Percentiles rank a stretch among this genome's conserved stretches.
Evolutionary conservation across 1,284 basidiomycete species (phyloP).

Genomic region (Filobasidium uniguttulatum): DNA sequence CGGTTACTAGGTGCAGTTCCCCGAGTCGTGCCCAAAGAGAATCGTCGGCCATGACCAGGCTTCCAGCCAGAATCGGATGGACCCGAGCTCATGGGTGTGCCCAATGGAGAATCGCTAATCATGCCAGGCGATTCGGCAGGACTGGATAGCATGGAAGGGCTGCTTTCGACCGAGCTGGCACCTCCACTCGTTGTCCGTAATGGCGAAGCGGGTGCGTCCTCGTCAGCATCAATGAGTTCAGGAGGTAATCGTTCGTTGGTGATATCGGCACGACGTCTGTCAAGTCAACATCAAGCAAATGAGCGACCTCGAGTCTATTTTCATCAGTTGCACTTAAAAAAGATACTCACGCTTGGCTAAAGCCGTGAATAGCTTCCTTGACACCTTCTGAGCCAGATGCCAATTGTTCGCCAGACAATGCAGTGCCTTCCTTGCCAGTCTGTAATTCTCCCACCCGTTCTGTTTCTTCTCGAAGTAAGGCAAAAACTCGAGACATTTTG

Average conservation of each 20-base stretch:
- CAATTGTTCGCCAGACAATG: conserved; percentile 72
- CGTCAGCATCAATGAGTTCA: conserved; percentile 65
- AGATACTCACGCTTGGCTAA: conserved; percentile 80
- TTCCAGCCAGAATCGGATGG: conserved; percentile 19
- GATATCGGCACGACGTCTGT: conserved; percentile 89
- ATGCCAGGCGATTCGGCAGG: conserved; percentile 43
- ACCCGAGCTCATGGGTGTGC: background rate
- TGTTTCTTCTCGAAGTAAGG: conserved; percentile 91
- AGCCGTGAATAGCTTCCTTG: conserved; percentile 84
- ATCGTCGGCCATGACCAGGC: conserved; percentile 64
- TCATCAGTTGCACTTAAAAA: background rate
- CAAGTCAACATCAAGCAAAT: background rate
- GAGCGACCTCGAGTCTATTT: background rate
- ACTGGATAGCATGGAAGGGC: conserved; percentile 39
- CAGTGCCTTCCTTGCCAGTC: conserved; percentile 62
- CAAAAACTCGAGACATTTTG: conserved; percentile 89
- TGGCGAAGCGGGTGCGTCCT: conserved; percentile 41
- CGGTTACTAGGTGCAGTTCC: conserved; percentile 89
- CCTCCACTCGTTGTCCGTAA: conserved; percentile 24
- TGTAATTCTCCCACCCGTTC: conserved; percentile 96
- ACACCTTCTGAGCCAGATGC: conserved; percentile 87
- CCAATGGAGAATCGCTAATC: background rate
- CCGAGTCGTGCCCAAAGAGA: conserved; percentile 78
- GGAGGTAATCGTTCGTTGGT: conserved; percentile 96
- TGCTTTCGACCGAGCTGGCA: conserved; percentile 20